Percentiles rank a stretch among this genome's conserved stretches.
Conservation (phyloP, 768 basidiomycete species). For the Hypsizygus marmoreus region DNA sequence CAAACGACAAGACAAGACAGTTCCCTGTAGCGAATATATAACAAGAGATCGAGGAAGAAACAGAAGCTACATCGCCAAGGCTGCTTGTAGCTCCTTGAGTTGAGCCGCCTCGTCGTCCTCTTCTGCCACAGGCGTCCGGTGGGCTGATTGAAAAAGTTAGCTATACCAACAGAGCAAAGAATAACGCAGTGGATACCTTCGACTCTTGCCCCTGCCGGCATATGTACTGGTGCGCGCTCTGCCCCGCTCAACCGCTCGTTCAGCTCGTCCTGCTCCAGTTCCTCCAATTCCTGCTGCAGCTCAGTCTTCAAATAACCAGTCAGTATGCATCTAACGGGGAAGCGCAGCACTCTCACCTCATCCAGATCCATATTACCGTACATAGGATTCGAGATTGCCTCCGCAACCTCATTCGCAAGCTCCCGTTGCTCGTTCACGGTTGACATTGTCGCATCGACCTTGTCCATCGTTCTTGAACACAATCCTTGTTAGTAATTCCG, state of each 20-base stretch:
- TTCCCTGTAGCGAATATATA: slow-evolving; percentile 14
- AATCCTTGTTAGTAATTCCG: neutral
- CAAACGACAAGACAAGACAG: slow-evolving; percentile 19
- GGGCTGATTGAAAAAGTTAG: slow-evolving; percentile 18
- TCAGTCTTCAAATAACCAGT: slow-evolving; percentile 56
- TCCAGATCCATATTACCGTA: slow-evolving; percentile 60
- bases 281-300: slow-evolving; percentile 76
- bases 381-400: slow-evolving; percentile 77
- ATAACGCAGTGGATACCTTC: slow-evolving; percentile 42
- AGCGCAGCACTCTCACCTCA: slow-evolving; percentile 53
- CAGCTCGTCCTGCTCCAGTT: slow-evolving; percentile 86
- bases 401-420: slow-evolving; percentile 89
- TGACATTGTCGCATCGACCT: slow-evolving; percentile 90
- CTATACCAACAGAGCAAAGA: slow-evolving; percentile 1
- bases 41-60: slow-evolving; percentile 17
- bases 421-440: slow-evolving; percentile 88
- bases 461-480: slow-evolving; percentile 68
- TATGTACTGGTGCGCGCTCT: slow-evolving; percentile 86
- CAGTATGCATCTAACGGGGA: slow-evolving; percentile 3
- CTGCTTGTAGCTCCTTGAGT: slow-evolving; percentile 86
- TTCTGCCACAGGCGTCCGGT: slow-evolving; percentile 44
- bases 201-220: slow-evolving; percentile 63
- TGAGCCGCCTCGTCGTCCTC: slow-evolving; percentile 94
- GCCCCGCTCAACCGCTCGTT: slow-evolving; percentile 84
- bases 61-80: slow-evolving; percentile 70